Evolutionary conservation across 2,329 filamentous ascomycete genomes (phyloP).

Genomic region (Sarocladium brachiariae): DNA sequence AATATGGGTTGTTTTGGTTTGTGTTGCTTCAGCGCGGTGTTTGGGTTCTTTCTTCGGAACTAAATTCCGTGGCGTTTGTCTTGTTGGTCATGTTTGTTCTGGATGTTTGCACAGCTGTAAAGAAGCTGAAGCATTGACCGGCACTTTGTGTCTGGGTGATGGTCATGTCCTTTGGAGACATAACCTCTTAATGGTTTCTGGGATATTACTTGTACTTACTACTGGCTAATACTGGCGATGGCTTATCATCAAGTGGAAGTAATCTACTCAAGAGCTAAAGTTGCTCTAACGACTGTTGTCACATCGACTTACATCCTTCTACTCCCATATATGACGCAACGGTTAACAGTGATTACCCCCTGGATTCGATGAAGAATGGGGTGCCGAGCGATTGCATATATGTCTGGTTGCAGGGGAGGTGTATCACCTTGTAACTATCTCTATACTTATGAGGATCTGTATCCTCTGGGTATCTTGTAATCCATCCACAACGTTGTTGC

Average conservation of each 20-base stretch:
- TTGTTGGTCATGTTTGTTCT: background rate
- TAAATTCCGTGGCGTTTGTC: background rate
- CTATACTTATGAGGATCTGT: too few species aligned
- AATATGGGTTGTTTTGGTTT: background rate
- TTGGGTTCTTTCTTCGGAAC: background rate
- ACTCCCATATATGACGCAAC: too few species aligned
- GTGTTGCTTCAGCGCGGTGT: background rate
- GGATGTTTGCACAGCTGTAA: too few species aligned
- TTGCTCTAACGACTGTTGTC: background rate
- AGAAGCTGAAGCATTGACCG: background rate
- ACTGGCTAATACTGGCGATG: background rate
- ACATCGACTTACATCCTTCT: too few species aligned
- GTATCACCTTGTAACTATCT: too few species aligned
- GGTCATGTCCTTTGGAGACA: background rate
- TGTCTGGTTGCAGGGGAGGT: too few species aligned
- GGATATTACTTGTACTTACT: background rate
- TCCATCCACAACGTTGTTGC: too few species aligned
- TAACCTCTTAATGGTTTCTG: conserved; percentile 3
- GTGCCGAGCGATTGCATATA: too few species aligned
- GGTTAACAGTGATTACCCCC: background rate
- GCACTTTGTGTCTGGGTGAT: background rate
- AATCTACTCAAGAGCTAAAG: background rate
- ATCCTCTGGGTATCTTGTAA: background rate
- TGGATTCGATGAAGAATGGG: too few species aligned
- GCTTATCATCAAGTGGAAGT: background rate